phyloP scores from a whole-genome alignment of 164 flowering plant species.

The Vitis amurensis region DNA sequence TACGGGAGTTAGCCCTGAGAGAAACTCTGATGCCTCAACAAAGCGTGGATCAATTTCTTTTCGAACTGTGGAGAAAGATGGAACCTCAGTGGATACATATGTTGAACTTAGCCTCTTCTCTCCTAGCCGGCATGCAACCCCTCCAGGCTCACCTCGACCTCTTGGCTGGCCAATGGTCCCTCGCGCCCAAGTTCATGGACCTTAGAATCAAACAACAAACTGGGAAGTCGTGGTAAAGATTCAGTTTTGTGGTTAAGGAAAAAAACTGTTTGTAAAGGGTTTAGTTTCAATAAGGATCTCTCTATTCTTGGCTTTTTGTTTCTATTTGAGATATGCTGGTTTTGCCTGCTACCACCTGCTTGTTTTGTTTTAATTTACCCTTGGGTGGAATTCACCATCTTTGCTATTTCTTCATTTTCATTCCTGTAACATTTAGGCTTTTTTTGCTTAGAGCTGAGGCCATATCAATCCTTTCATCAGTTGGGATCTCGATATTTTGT shows the following conservation, averaged over 20 bases:
- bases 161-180: conserved; percentile 44
- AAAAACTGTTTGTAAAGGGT: conserved; percentile 39
- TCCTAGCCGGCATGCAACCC: conserved; percentile 36
- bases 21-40: conserved; percentile 65
- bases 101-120: conserved; percentile 59
- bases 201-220: conserved; percentile 9
- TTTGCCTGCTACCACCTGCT: conserved; percentile 11
- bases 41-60: conserved; percentile 87
- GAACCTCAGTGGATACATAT: conserved; percentile 31
- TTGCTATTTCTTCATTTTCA: not conserved
- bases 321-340: conserved; percentile 23
- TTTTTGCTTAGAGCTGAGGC: not conserved
- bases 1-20: conserved; percentile 38
- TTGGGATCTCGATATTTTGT: too few species aligned
- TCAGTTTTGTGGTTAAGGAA: conserved; percentile 35
- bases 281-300: conserved; percentile 31
- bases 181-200: conserved; percentile 8
- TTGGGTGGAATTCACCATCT: conserved; percentile 4
- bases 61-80: conserved; percentile 58
- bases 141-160: conserved; percentile 47
- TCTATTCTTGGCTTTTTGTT: conserved; percentile 22
- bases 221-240: conserved; percentile 13
- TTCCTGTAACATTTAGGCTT: conserved; percentile 6
- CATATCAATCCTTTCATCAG: too few species aligned
- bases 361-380: too few species aligned